Evolutionary conservation across 108 stramenopile species (phyloP).

Genomic region (Schizochytrium sp.): DNA sequence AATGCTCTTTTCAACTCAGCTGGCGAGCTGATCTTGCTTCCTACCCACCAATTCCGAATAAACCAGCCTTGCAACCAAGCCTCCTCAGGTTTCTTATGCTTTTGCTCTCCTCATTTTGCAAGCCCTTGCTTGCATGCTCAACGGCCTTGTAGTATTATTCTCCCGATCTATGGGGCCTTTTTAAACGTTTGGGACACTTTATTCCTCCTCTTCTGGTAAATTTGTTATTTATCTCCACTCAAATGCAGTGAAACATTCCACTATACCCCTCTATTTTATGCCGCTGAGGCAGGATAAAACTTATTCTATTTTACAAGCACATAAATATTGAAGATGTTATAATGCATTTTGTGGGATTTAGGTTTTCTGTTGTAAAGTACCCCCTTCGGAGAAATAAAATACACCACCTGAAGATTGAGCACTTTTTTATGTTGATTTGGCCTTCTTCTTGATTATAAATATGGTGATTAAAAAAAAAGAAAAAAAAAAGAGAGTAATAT

Average conservation of each 20-base stretch:
- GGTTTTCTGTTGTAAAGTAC: no score
- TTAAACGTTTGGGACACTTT: no score
- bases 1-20: neutral
- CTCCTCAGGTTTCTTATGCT: no score
- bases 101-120: neutral
- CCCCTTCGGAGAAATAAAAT: no score
- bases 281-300: neutral
- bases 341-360: no score
- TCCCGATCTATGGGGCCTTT: no score
- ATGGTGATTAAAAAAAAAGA: neutral
- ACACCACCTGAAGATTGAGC: no score
- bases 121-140: neutral
- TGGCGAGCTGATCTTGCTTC: neutral
- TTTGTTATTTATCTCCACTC: no score
- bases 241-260: neutral
- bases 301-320: neutral
- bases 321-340: neutral
- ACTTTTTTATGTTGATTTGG: no score
- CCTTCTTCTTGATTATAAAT: neutral
- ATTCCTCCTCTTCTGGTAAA: no score
- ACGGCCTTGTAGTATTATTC: neutral
- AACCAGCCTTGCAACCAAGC: neutral
- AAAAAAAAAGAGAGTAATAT: neutral
- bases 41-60: neutral
- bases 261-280: neutral